phyloP scores from a whole-genome alignment of 768 basidiomycete genomes.

The Mycena galopus region DNA sequence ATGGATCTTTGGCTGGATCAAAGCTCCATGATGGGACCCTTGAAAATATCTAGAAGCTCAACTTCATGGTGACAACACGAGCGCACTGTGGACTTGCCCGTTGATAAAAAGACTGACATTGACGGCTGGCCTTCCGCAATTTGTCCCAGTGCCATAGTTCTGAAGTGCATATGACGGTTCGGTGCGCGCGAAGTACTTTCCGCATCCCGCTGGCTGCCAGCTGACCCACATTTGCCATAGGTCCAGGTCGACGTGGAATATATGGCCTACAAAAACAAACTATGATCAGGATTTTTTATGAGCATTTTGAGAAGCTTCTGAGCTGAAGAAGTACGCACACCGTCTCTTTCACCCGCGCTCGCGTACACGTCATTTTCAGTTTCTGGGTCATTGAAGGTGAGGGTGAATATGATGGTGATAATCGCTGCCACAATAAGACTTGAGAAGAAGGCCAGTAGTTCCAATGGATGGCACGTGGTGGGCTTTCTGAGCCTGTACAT shows the following conservation, averaged over 20 bases:
- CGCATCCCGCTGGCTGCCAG: slow-evolving; percentile 8
- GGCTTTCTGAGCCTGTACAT: too few species aligned
- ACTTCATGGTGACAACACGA: too few species aligned
- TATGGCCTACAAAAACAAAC: slow-evolving; percentile 6
- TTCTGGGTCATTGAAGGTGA: neutral
- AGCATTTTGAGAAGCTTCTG: neutral
- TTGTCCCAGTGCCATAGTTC: neutral
- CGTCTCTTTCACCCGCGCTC: neutral
- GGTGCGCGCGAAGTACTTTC: slow-evolving; percentile 3
- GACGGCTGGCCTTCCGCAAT: slow-evolving; percentile 3
- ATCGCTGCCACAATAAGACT: neutral
- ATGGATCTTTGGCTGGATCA: neutral
- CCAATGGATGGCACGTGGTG: neutral
- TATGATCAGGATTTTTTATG: neutral
- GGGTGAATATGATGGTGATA: neutral
- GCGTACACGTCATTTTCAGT: neutral
- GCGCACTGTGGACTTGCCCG: neutral
- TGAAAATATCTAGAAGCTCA: too few species aligned
- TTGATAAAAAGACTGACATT: slow-evolving; percentile 2
- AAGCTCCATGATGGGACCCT: neutral
- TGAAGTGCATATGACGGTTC: neutral
- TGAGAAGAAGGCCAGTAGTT: neutral
- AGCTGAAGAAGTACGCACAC: neutral
- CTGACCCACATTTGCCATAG: neutral
- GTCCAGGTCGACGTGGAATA: neutral